These are phyloP conservation scores for Lagenidium giganteum DNA, from an alignment of 352 stramenopile species.

Conservation along the genomic window DNA sequence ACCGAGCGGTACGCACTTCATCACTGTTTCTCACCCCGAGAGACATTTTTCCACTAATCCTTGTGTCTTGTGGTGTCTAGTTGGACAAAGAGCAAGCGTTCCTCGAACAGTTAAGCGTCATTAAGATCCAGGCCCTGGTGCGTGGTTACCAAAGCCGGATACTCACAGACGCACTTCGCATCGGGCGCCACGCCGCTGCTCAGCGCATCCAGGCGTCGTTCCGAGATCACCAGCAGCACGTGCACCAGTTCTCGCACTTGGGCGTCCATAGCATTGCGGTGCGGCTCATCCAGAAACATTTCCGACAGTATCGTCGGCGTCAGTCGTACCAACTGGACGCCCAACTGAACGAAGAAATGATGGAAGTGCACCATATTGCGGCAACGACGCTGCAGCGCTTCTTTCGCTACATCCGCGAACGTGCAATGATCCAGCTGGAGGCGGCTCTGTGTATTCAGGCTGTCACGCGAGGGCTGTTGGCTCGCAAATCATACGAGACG, in stretches of 20 bases:
- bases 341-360: constrained; percentile 25
- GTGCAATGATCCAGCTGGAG: constrained; percentile 32
- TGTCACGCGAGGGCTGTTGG: constrained; percentile 44
- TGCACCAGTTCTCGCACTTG: constrained; percentile 3
- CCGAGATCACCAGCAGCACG: constrained; percentile 16
- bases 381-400: constrained; percentile 42
- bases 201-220: constrained; percentile 43
- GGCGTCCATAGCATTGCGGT: constrained; percentile 47
- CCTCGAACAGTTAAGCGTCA: constrained; percentile 36
- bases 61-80: constrained; percentile 12
- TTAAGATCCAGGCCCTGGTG: constrained; percentile 62
- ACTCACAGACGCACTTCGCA: constrained; percentile 32
- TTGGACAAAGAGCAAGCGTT: constrained; percentile 32
- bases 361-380: constrained; percentile 47
- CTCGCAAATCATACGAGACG: constrained; percentile 42
- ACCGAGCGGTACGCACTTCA: constrained; percentile 32
- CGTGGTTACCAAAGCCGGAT: constrained; percentile 53
- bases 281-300: constrained; percentile 40
- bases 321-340: constrained; percentile 19
- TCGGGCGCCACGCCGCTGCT: constrained; percentile 36
- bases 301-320: constrained; percentile 21
- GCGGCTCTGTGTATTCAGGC: constrained; percentile 72
- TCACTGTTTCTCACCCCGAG: neutral
- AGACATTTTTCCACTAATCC: neutral
- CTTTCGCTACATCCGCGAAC: constrained; percentile 17